Base-by-base conservation (phyloP, 2,329 filamentous ascomycete species). In the Cyphellophora attinorum region DNA sequence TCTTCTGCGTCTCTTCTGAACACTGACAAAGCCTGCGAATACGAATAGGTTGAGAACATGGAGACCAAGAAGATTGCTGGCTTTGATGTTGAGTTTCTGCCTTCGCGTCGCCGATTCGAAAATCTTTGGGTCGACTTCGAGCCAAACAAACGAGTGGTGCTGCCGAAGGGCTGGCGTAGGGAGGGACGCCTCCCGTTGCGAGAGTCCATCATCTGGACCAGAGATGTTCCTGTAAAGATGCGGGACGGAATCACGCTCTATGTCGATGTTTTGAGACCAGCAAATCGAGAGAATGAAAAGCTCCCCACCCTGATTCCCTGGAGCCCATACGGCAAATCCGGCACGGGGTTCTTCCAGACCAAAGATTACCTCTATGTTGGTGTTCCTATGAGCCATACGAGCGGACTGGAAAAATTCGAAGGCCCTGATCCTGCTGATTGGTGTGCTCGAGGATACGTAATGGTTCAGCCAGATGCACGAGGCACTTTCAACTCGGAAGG, bases 341-440 rank as follows among this genome's bases (percentile, higher is more conserved):
- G n/a, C n/a, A n/a, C n/a, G n/a, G n/a, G n/a, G n/a, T n/a, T n/a
- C n/a, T n/a, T n/a, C n/a, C n/a, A n/a, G n/a, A n/a, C n/a, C n/a
- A 35, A 38, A 8, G 15, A 17, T 27, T 31, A 25, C 5, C 48
- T 40, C 13, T 38, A 39, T 3, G 13, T 34, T 3, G 45, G 46
- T 40, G 41, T 35, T 3, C 38, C 45, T 10, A 47, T 34, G 31
- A n/a, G n/a, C n/a, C n/a, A n/a, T n/a, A 12, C 38, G 2, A 42
- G 40, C 16, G 37, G 36, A 12, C 35, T 45, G 2, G 40, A 45
- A 18, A 45, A 45, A 19, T 53, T 51, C 18, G 51, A 52, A 34
- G 47, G 44, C 3, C 45, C 46, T 1, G 49, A 56, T 28, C 53
- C 53, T 0, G 52, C 52, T 5, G 53, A 55, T 19, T 57, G 52